Evolutionary conservation across 805 yeast genomes (phyloP).

Genomic region (Starmerella vitae): DNA sequence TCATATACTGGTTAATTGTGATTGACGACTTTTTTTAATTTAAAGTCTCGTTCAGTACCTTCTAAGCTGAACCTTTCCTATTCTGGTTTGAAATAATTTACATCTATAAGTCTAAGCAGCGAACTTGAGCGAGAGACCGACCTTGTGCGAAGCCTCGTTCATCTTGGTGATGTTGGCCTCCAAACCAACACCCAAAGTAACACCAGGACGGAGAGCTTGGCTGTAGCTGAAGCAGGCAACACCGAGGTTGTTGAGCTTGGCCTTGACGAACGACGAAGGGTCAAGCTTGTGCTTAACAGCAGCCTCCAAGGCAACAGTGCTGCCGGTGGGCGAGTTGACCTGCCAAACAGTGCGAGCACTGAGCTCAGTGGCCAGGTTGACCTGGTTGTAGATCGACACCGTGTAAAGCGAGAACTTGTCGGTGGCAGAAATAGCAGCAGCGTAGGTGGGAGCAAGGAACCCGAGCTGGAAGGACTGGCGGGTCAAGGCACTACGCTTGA

Average conservation of each 20-base stretch:
- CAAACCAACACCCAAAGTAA: constrained; percentile 91
- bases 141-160: constrained; percentile 94
- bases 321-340: constrained; percentile 55
- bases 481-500: constrained; percentile 80
- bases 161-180: constrained; percentile 91
- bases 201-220: constrained; percentile 91
- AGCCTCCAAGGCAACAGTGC: constrained; percentile 82
- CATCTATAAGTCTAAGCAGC: constrained; percentile 58
- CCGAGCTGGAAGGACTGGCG: constrained; percentile 90
- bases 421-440: constrained; percentile 74
- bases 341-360: constrained; percentile 98
- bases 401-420: constrained; percentile 50
- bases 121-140: constrained; percentile 89
- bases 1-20: too few species aligned
- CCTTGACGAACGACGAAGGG: constrained; percentile 80
- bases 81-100: too few species aligned
- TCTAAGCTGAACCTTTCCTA: too few species aligned
- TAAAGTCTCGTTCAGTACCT: too few species aligned
- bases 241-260: constrained; percentile 93
- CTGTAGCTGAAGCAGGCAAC: constrained; percentile 85
- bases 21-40: too few species aligned
- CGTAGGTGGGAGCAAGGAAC: constrained; percentile 77
- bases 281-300: constrained; percentile 93
- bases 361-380: constrained; percentile 80
- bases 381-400: constrained; percentile 95